Percentiles rank a stretch among this genome's conserved stretches.
Evolutionary conservation across 441 rosid genomes (phyloP).

Genomic region (Gossypium schwendimanii): DNA sequence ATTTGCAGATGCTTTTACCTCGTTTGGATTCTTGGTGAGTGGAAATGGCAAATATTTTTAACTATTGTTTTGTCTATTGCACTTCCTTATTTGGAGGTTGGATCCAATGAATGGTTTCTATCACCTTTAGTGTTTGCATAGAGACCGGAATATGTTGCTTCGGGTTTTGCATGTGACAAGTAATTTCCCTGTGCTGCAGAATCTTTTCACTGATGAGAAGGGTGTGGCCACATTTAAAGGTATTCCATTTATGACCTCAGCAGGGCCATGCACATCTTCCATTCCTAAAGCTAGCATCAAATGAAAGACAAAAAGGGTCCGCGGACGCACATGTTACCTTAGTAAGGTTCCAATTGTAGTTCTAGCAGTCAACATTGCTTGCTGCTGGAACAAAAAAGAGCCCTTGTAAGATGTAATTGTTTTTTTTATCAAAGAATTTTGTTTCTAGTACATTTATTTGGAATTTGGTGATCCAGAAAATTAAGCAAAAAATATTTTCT

Average conservation of each 20-base stretch:
- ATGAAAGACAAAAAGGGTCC: slow-evolving; percentile 21
- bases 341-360: neutral
- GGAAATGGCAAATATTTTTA: neutral
- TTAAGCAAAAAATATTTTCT: slow-evolving; percentile 4
- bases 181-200: slow-evolving; percentile 40
- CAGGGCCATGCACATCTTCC: slow-evolving; percentile 69
- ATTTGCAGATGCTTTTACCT: neutral
- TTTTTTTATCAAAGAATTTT: neutral
- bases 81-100: neutral
- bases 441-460: neutral
- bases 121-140: neutral
- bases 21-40: neutral
- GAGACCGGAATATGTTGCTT: neutral
- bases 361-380: neutral
- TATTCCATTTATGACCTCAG: slow-evolving; percentile 83
- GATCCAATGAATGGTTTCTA: neutral
- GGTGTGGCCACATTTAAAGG: slow-evolving; percentile 93
- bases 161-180: neutral
- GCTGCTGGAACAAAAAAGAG: neutral
- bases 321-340: neutral
- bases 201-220: slow-evolving; percentile 76
- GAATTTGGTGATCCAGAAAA: slow-evolving; percentile 1
- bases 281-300: slow-evolving; percentile 75
- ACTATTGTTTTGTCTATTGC: neutral
- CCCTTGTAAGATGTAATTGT: neutral